A percentile compares a stretch with the other conserved stretches of the same genome.
Evolutionary conservation across 129 eudicot species (phyloP).

Genomic region (Smallanthus sonchifolius): DNA sequence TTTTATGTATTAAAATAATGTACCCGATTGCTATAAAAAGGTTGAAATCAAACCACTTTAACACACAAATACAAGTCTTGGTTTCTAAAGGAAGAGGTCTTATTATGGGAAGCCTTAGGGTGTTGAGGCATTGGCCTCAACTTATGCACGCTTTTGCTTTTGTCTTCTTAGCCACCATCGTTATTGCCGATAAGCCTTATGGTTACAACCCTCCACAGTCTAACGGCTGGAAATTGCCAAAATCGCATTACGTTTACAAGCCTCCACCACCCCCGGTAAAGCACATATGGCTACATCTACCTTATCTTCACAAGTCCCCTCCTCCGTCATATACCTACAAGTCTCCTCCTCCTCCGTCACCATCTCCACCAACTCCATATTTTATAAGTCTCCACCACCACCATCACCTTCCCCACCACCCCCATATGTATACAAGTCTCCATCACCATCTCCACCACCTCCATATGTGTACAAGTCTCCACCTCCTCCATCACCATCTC

Average conservation of each 20-base stretch:
- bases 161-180: constrained; percentile 12
- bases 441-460: not conserved
- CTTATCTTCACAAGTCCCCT: constrained; percentile 12
- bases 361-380: not conserved
- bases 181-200: constrained; percentile 24
- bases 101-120: constrained; percentile 16
- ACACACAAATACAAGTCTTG: not conserved
- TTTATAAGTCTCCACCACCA: constrained; percentile 12
- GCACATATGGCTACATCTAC: constrained; percentile 1
- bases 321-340: not conserved
- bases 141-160: constrained; percentile 15
- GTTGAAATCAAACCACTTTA: not conserved
- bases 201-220: constrained; percentile 12
- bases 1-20: constrained; percentile 1
- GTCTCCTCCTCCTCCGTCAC: constrained; percentile 9
- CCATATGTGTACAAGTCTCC: not conserved
- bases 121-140: constrained; percentile 29
- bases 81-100: not conserved
- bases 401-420: constrained; percentile 2
- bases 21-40: constrained; percentile 9
- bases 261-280: constrained; percentile 12
- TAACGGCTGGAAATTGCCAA: not conserved
- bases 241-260: constrained; percentile 1
- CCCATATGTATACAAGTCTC: not conserved
- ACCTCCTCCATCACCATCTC: not conserved